phyloP scores from a whole-genome alignment of 169 alveolate species.

The Plasmodium reichenowi region DNA sequence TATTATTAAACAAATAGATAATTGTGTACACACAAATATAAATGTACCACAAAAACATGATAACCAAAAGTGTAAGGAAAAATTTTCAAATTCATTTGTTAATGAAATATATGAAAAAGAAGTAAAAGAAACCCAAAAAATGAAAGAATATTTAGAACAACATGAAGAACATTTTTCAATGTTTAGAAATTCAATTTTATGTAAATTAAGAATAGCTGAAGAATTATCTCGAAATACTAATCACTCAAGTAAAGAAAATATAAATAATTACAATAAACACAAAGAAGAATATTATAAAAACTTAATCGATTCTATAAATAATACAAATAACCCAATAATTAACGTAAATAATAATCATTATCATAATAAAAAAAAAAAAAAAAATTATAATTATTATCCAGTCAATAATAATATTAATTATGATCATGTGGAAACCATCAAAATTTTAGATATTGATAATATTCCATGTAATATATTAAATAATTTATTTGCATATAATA shows the following conservation, averaged over 20 bases:
- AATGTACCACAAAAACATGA: background rate
- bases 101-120: constrained; percentile 62
- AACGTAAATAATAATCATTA: background rate
- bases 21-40: background rate
- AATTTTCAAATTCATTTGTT: constrained; percentile 16
- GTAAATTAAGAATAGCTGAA: constrained; percentile 71
- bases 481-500: constrained; percentile 82
- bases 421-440: constrained; percentile 73
- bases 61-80: background rate
- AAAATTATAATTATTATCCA: background rate
- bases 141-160: constrained; percentile 68
- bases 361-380: constrained; percentile 46
- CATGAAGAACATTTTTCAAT: constrained; percentile 41
- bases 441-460: constrained; percentile 83
- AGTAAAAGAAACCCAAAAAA: constrained; percentile 47
- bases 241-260: constrained; percentile 53
- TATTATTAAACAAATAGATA: background rate
- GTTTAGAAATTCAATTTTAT: constrained; percentile 53
- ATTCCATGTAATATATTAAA: constrained; percentile 81
- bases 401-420: constrained; percentile 6
- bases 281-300: constrained; percentile 68
- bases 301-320: constrained; percentile 34
- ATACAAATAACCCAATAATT: background rate
- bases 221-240: constrained; percentile 49
- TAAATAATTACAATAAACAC: constrained; percentile 22